Percentiles rank a stretch among this genome's conserved stretches.
These are phyloP conservation scores for Naumovozyma baii DNA, from an alignment of 805 yeast species.

Conservation along the genomic window DNA sequence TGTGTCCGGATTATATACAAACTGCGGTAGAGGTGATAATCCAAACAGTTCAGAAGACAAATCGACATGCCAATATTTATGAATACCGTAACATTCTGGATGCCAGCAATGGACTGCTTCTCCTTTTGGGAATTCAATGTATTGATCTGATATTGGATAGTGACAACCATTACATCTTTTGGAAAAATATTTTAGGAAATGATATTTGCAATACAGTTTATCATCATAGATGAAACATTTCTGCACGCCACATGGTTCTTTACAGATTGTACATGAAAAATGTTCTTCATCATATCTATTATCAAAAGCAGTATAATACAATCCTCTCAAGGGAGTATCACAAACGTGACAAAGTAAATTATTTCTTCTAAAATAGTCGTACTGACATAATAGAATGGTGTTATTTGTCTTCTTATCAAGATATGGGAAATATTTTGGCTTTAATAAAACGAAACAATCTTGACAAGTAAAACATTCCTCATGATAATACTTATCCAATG, in stretches of 20 bases:
- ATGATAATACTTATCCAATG: conserved; percentile 70
- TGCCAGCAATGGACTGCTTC: conserved; percentile 96
- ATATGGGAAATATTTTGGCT: conserved; percentile 80
- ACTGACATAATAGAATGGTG: conserved; percentile 74
- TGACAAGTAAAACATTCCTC: conserved; percentile 79
- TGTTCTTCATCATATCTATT: conserved; percentile 90
- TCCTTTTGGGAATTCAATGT: conserved; percentile 84
- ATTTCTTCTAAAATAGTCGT: conserved; percentile 78
- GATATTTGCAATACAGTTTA: conserved; percentile 80
- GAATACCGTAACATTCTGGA: conserved; percentile 97
- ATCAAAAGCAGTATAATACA: conserved; percentile 89
- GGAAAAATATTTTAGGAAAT: conserved; percentile 79
- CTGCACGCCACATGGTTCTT: conserved; percentile 76
- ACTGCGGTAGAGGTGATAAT: conserved; percentile 27
- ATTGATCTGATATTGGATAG: conserved; percentile 84
- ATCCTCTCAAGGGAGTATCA: conserved; percentile 76
- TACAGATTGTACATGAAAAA: conserved; percentile 83
- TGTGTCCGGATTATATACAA: conserved; percentile 15
- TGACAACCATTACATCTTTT: conserved; percentile 89
- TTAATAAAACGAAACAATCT: conserved; percentile 75
- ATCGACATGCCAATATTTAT: conserved; percentile 90
- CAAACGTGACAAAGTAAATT: conserved; percentile 83
- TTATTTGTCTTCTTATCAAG: conserved; percentile 37
- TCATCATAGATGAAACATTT: conserved; percentile 86
- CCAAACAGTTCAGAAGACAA: conserved; percentile 55